Evolutionary conservation across 768 basidiomycete species (phyloP), one percentile per base, ranked within the genome.

Genomic region (Dacryopinax spathularia): DNA sequence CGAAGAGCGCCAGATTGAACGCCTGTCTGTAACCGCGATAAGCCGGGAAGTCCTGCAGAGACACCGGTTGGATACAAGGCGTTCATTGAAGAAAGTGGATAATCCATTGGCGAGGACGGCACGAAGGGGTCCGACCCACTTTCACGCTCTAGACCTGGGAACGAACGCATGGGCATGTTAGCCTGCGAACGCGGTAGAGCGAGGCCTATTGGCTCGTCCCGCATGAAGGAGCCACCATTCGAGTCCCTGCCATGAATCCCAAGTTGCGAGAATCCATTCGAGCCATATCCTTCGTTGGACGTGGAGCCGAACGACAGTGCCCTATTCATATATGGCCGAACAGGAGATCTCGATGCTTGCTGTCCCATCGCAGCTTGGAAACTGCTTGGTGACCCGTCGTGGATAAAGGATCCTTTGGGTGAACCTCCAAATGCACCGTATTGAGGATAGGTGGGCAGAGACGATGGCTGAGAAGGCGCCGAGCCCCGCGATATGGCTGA

Each of bases 391-490:
- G 13, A 22, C 9, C 25, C 48, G 22, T 56, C 48, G 25, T 31
- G 15, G 9, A 29, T 9, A 29, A 5, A 56, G 22, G 48, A 9
- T 25, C 15, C 15, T 13, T 10, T 56, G 13, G 48, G 48, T 15
- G 48, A 56, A 9, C 31, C 25, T 4, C 48, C 48, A 56, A 20
- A 33, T 9, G 34, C 34, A n/a, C 67, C 61, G 61, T 48, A 34
- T 15, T 84, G 85, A 0, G 85, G 83, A 64, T 88, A 88, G 61
- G 87, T 87, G 37, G 89, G 88, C 18, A 89, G 78, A 1, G 87
- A 90, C 0, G 87, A 80, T 0, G 88, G 85, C 67, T 88, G 84
- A 69, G 84, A 85, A 0, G 83, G 79, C 15, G 81, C 43, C 80
- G 78, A 63, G 77, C 71, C 1, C 76, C 75, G n/a, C 82, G 78